phyloP scores from a whole-genome alignment of 2,329 filamentous ascomycete species.

The Venturia oleaginea region DNA sequence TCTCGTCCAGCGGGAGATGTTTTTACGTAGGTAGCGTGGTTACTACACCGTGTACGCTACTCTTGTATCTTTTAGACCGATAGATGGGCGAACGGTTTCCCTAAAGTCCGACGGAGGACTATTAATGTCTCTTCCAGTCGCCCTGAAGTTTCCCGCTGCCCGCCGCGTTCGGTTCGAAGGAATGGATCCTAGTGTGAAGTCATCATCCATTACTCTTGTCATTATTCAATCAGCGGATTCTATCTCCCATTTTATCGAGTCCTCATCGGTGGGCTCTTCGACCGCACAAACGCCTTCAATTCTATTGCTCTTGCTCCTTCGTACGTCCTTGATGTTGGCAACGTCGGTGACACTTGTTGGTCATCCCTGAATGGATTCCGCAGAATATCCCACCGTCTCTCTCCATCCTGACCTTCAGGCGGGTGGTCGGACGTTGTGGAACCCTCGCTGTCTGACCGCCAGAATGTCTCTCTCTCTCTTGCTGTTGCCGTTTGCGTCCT shows the following conservation, averaged over 20 bases:
- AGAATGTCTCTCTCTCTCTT: not conserved
- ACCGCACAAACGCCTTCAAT: not conserved
- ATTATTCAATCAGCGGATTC: not conserved
- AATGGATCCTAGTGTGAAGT: too few species aligned
- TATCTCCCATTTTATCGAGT: not conserved
- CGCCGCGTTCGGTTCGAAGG: too few species aligned
- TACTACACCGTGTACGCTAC: too few species aligned
- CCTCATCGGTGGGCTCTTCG: not conserved
- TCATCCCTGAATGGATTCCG: slow-evolving; percentile 2
- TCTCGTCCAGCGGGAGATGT: too few species aligned
- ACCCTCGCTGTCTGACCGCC: not conserved
- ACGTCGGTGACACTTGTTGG: not conserved
- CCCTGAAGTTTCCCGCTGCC: too few species aligned
- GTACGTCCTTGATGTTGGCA: not conserved
- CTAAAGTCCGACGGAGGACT: too few species aligned
- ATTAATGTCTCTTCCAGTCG: too few species aligned
- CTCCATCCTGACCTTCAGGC: not conserved
- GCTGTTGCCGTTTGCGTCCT: not conserved
- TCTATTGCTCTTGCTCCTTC: not conserved
- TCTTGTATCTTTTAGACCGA: too few species aligned
- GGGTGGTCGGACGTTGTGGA: not conserved
- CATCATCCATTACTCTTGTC: too few species aligned
- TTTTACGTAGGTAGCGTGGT: too few species aligned
- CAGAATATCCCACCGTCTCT: not conserved
- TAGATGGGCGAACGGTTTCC: too few species aligned